Base-by-base conservation (phyloP, 768 basidiomycete genomes). In the Butyriboletus loyo region DNA sequence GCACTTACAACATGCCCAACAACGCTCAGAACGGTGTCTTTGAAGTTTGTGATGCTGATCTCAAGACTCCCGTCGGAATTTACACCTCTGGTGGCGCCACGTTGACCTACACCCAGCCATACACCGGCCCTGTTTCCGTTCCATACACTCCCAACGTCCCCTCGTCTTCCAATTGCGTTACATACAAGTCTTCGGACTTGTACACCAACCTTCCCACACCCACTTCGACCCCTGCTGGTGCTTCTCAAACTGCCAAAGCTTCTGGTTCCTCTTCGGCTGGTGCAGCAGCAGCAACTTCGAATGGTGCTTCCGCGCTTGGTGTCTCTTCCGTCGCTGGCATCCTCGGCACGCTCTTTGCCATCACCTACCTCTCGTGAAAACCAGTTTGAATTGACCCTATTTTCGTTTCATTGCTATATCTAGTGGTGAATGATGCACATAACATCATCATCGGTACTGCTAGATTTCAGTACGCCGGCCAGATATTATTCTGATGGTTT, bases 1-100 rank as follows among this genome's bases (percentile, higher is more conserved):
- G 87, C 59, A 49, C 56, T 0, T 89, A 85, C 75, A 92, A 91
- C 68, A 84, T 82, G 42, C 91, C 91, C 17, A 82, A 76, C 66
- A 69, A 72, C 34, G 84, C 84, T 21, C 58, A 76, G 43, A 73
- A 83, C 36, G 80, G 78, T 22, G 71, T 72, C 9, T 92, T 88
- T 72, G 81, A 83, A 59, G 70, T 76, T 5, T 93, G 90, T 71
- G 68, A 79, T 7, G 76, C 84, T 35, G 88, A 87, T 38, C 75
- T 80, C 62, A 83, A 85, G 71, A 76, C 75, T 21, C 77, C 76
- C 57, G 84, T 82, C 10, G 88, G 87, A n/a, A 48, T 74, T 40
- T 81, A 77, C 56, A 68, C 67, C 36, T 45, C 59, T 1, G 59
- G 66, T 45, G 82, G 84, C 21, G 66, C 60, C 39, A 73, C 73